A percentile compares a stretch with the other conserved stretches of the same genome.
phyloP scores from a whole-genome alignment of 2,329 filamentous ascomycete genomes.

The Podosphaera aphanis region DNA sequence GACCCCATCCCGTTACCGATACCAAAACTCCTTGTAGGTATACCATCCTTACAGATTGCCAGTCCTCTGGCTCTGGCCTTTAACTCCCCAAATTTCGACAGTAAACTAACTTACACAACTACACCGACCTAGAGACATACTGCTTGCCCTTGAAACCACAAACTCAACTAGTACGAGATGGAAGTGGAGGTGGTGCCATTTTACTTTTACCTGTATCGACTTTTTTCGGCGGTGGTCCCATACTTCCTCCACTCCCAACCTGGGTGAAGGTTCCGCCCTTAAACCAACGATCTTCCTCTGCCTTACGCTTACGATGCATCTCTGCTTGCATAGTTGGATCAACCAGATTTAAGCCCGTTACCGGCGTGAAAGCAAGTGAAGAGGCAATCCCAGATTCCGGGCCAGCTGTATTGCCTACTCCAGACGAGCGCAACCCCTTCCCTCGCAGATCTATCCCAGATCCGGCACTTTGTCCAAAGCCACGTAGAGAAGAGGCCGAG shows the following conservation, averaged over 20 bases:
- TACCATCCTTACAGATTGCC: too few species aligned
- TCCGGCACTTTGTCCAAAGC: constrained; percentile 43
- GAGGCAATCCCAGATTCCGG: constrained; percentile 52
- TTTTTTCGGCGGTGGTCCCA: constrained; percentile 58
- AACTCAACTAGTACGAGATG: constrained; percentile 1
- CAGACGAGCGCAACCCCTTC: constrained; percentile 50
- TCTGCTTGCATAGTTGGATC: constrained; percentile 81
- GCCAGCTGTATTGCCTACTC: constrained; percentile 50
- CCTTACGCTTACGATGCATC: constrained; percentile 71
- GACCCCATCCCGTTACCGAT: too few species aligned
- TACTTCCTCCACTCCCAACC: constrained; percentile 35
- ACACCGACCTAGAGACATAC: too few species aligned
- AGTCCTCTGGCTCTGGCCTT: too few species aligned
- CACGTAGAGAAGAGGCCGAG: constrained; percentile 58
- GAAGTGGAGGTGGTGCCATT: constrained; percentile 15
- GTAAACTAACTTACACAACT: too few species aligned
- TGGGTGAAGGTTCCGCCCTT: constrained; percentile 95
- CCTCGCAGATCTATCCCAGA: constrained; percentile 47
- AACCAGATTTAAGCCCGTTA: constrained; percentile 83
- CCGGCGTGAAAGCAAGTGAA: constrained; percentile 77
- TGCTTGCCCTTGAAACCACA: too few species aligned
- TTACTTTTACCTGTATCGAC: constrained; percentile 38
- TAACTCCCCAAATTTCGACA: too few species aligned
- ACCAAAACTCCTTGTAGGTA: too few species aligned
- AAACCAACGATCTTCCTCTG: constrained; percentile 90